Evolutionary conservation across 805 yeast species (phyloP).

Genomic region (Candida mattraensis): DNA sequence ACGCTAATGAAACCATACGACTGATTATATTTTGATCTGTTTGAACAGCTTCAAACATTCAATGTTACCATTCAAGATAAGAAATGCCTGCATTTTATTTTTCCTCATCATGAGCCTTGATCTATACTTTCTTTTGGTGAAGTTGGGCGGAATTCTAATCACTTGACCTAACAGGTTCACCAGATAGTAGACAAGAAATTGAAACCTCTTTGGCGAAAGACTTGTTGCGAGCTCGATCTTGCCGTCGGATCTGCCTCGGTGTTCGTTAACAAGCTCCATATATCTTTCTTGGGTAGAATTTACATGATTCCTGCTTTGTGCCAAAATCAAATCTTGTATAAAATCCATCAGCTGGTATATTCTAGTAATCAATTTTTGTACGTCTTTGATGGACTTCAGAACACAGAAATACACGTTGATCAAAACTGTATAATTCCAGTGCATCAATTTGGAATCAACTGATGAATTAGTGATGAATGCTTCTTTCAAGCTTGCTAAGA

Average conservation of each 20-base stretch:
- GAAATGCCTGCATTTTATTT: conserved; percentile 16
- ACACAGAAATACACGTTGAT: conserved; percentile 8
- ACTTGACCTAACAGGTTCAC: conserved; percentile 8
- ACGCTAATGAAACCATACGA: background rate
- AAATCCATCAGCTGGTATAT: conserved; percentile 13
- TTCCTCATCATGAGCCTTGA: conserved; percentile 5
- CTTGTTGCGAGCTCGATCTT: conserved; percentile 6
- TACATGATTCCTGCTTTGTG: conserved; percentile 3
- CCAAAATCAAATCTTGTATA: conserved; percentile 16
- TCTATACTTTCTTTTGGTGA: conserved; percentile 6
- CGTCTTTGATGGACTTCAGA: conserved; percentile 7
- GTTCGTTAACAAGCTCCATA: conserved; percentile 11
- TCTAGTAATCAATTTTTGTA: conserved; percentile 3
- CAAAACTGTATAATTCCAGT: conserved; percentile 11
- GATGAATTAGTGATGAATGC: conserved; percentile 7
- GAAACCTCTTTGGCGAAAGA: conserved; percentile 11
- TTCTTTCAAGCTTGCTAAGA: conserved; percentile 3
- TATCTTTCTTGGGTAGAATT: conserved; percentile 9
- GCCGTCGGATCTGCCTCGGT: conserved; percentile 5
- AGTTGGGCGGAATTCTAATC: conserved; percentile 5
- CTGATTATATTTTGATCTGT: conserved; percentile 5
- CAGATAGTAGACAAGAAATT: conserved; percentile 13
- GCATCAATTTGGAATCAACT: conserved; percentile 3
- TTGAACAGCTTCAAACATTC: conserved; percentile 13
- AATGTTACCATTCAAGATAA: conserved; percentile 18